Conservation (phyloP, 176 grass and related monocot species). For the Pontederia paniculata region DNA sequence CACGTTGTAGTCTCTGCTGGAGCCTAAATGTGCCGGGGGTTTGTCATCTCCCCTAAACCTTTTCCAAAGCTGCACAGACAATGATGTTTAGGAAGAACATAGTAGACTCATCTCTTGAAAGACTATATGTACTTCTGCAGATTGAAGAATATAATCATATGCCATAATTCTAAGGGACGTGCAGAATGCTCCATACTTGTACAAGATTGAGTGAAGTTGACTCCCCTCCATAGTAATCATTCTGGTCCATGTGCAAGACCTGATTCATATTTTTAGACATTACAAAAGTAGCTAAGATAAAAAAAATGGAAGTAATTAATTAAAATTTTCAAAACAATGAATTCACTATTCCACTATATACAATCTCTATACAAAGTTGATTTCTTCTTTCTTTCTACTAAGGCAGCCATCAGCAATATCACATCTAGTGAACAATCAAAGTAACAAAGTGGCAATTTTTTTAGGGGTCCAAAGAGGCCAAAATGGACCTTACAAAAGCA, state of each 20-base stretch:
- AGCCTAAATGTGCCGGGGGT: slow-evolving; percentile 35
- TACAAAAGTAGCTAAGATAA: neutral
- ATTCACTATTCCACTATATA: no score
- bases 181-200: slow-evolving; percentile 28
- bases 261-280: slow-evolving; percentile 12
- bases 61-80: slow-evolving; percentile 64
- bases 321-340: no score
- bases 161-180: neutral
- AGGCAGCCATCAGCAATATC: no score
- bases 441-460: no score
- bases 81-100: neutral
- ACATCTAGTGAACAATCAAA: no score
- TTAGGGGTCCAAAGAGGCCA: no score
- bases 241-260: slow-evolving; percentile 93
- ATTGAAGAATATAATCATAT: neutral
- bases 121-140: no score
- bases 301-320: neutral
- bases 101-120: no score
- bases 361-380: no score
- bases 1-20: slow-evolving; percentile 91
- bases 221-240: slow-evolving; percentile 85
- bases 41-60: slow-evolving; percentile 59
- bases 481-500: no score
- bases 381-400: no score
- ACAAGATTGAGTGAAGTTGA: slow-evolving; percentile 71